Evolutionary conservation across 768 basidiomycete species (phyloP).

Genomic region (Vishniacozyma victoriae): DNA sequence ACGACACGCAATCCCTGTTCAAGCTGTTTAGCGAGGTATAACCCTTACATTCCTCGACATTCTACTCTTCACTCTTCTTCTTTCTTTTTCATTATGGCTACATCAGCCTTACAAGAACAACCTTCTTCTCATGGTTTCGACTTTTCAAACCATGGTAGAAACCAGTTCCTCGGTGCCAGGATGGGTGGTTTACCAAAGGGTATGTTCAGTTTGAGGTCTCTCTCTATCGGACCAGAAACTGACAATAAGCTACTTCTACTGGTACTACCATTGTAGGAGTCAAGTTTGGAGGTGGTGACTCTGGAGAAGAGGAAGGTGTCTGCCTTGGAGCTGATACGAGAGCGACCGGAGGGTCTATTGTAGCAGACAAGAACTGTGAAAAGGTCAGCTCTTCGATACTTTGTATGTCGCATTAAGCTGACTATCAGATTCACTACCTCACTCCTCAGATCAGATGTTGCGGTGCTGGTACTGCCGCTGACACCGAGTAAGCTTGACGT

Average conservation of each 20-base stretch:
- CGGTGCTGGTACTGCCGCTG: slow-evolving; percentile 98
- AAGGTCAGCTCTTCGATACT: slow-evolving; percentile 58
- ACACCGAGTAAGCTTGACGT: slow-evolving; percentile 56
- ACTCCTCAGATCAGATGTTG: slow-evolving; percentile 93
- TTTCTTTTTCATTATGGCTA: slow-evolving; percentile 19
- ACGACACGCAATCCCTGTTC: neutral
- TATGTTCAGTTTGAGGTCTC: slow-evolving; percentile 9
- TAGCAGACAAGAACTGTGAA: slow-evolving; percentile 99
- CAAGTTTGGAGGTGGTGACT: slow-evolving; percentile 56
- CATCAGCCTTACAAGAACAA: slow-evolving; percentile 16
- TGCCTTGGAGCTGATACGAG: slow-evolving; percentile 94
- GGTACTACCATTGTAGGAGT: slow-evolving; percentile 98
- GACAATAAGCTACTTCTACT: slow-evolving; percentile 48
- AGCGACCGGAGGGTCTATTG: slow-evolving; percentile 87
- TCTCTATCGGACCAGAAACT: neutral
- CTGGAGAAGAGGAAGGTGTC: slow-evolving; percentile 67
- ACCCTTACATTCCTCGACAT: neutral
- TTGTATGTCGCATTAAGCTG: neutral
- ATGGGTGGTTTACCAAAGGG: slow-evolving; percentile 42
- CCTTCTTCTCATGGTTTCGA: slow-evolving; percentile 40
- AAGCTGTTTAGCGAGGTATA: neutral
- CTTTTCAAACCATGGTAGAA: slow-evolving; percentile 47
- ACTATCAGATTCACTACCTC: slow-evolving; percentile 87
- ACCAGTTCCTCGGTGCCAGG: slow-evolving; percentile 41
- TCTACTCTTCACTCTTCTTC: neutral